phyloP scores from a whole-genome alignment of 495 filamentous ascomycete genomes.

The Glutinoglossum americanum region DNA sequence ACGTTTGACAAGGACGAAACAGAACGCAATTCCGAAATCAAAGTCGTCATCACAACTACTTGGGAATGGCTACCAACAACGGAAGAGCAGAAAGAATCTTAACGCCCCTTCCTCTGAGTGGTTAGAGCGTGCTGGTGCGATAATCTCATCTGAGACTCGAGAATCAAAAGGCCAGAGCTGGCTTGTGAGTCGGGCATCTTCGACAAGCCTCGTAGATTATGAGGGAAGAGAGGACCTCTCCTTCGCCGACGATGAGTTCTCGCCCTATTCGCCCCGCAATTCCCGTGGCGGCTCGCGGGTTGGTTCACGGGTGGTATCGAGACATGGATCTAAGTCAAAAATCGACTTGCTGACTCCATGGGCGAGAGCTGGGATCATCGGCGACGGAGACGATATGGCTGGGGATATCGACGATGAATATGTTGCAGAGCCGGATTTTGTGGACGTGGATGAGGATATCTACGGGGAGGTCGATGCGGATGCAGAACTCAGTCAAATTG shows the following conservation, averaged over 20 bases:
- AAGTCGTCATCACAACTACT: conserved; percentile 5
- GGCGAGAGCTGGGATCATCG: not conserved
- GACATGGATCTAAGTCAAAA: not conserved
- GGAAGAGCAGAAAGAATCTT: not conserved
- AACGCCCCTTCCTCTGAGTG: not conserved
- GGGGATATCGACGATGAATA: conserved; percentile 10
- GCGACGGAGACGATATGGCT: conserved; percentile 7
- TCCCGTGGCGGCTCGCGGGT: not conserved
- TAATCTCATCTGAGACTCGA: conserved; percentile 4
- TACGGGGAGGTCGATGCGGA: conserved; percentile 26
- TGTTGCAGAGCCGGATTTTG: conserved; percentile 35
- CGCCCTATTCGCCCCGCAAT: conserved; percentile 27
- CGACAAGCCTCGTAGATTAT: conserved; percentile 2
- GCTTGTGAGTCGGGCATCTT: conserved; percentile 2
- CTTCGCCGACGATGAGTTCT: conserved; percentile 79
- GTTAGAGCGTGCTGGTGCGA: conserved; percentile 3
- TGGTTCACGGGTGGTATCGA: not conserved
- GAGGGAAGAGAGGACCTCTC: conserved; percentile 12
- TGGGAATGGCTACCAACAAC: not conserved
- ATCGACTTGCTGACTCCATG: not conserved
- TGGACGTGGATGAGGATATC: conserved; percentile 16
- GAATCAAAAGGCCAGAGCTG: conserved; percentile 8
- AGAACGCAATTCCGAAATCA: conserved; percentile 1
- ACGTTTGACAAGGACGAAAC: not conserved
- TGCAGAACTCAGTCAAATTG: conserved; percentile 33